Base-by-base conservation (phyloP, 2,329 filamentous ascomycete species). In the Emydomyces testavorans region DNA sequence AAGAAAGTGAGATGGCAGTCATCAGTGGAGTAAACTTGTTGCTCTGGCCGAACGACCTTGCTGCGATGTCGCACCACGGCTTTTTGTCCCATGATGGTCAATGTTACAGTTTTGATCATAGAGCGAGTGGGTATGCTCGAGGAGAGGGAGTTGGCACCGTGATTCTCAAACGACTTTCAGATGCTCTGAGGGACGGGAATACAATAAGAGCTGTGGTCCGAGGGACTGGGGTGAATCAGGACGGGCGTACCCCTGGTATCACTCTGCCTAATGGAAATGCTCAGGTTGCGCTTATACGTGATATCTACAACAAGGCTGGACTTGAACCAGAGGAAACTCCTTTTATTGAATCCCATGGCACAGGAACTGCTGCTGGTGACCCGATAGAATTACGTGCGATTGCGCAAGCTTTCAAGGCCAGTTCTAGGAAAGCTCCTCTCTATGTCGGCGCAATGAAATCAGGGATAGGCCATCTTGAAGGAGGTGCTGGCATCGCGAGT, bases 291-390 rank as follows among this genome's bases (percentile, higher is more conserved):
- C 42, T 65, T 6, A 60, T 57, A 38, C 36, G 52, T n/a, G 42
- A 56, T 11, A 52, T 63, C 10, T 43, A 64, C 24, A 40, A 52
- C 0, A 31, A 52, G 1, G 57, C 62, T 16, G 53, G 52, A 3
- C 47, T 65, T 1, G 50, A 60, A 6, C 59, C 65, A 6, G 73
- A 78, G 37, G 80, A 86, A 54, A 75, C 89, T 48, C 78, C 78
- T 63, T 89, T 88, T 59, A 77, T 89, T 6, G 85, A 89, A 65
- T 85, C 88, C 79, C 84, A 90, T 63, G 84, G 82, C 15, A 90
- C 63, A 15, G 62, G 62, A 1, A 63, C 61, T 3, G 52, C 50
- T 7, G 59, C 56, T 3, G 62, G 62, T 5, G 62, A 65, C 34
- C 60, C 61, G 0, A 53, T 55, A 2, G 62, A 65, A 46, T 57